Evolutionary conservation across 2,329 filamentous ascomycete species (phyloP), one percentile per base, ranked within the genome.

Genomic region (Aureobasidium lini): DNA sequence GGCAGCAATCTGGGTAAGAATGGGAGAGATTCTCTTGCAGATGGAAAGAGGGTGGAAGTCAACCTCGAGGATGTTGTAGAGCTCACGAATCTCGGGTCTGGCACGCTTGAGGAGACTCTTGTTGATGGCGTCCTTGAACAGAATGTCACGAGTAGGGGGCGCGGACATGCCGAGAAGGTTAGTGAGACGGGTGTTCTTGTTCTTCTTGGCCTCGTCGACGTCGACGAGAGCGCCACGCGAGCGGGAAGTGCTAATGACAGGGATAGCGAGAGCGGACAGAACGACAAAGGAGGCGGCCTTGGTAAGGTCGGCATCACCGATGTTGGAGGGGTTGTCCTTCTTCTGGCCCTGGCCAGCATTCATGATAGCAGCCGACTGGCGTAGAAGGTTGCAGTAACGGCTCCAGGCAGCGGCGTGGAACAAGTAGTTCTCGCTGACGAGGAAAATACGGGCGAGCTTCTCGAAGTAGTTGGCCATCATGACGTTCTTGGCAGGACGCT

Each of bases 381-480:
- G 91, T 64, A 99, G 86, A 36, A 99, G 85, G 72, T 91, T 95
- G 82, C 96, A 97, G 81, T 96, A 97, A 69, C 93, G 84, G 67
- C 91, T 95, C 90, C 91, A 99, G 63, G 94, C 91, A 58, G 94
- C 94, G 66, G 94, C 94, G 72, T 99, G 94, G 86, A 99, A 99
- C 47, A 99, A 86, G 74, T 97, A 97, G 81, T 99, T 99, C 79
- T 97, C 94, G 75, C 93, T 95, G 66, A 97, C 94, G 64, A 99
- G 84, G 83, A 99, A 99, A 74, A 99, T 99, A 65, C 92, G 86
- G 42, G 94, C 96, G 61, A 99, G 86, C 80, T 97, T 97, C 82
- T 99, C 94, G 77, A 97, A 99, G 83, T 99, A 99, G 81, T 97
- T 99, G 77, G 94, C 94, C 94, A 99, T 99, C 94, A 99, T 97